Percentiles rank a stretch among this genome's conserved stretches.
These are phyloP conservation scores for Chondrus crispus DNA, from an alignment of 23 red algal genomes.

Conservation along the genomic window DNA sequence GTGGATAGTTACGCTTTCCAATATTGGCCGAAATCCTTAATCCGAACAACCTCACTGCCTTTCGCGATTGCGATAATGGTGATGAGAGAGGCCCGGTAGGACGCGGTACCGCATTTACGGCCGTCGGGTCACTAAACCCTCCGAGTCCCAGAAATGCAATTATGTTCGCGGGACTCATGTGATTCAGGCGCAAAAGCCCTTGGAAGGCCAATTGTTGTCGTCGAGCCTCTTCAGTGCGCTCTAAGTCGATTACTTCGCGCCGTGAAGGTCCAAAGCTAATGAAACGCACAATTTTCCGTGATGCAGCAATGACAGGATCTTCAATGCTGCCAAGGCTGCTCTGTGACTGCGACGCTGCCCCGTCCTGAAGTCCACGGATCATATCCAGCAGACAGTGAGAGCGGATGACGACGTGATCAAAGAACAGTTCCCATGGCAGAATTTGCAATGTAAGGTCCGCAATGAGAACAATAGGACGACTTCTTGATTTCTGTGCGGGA, in stretches of 20 bases:
- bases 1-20: constrained; percentile 45
- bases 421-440: constrained; percentile 79
- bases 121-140: constrained; percentile 70
- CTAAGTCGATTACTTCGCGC: constrained; percentile 45
- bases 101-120: constrained; percentile 61
- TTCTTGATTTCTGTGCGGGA: constrained; percentile 29
- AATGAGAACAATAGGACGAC: constrained; percentile 68
- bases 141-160: constrained; percentile 57
- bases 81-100: constrained; percentile 63
- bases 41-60: constrained; percentile 41
- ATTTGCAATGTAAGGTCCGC: constrained; percentile 54
- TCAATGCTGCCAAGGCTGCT: constrained; percentile 11
- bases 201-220: constrained; percentile 69
- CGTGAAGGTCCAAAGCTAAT: constrained; percentile 55
- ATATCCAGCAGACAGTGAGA: constrained; percentile 74
- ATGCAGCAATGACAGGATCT: constrained; percentile 14
- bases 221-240: constrained; percentile 63
- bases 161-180: constrained; percentile 44
- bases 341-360: neutral
- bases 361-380: constrained; percentile 64
- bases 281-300: constrained; percentile 42
- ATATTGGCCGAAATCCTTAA: constrained; percentile 37
- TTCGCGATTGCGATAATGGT: constrained; percentile 57
- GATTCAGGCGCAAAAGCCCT: constrained; percentile 51
- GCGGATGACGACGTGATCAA: constrained; percentile 85